Evolutionary conservation across 495 filamentous ascomycete genomes (phyloP).

Genomic region (Pseudoneurospora amorphoporcata): DNA sequence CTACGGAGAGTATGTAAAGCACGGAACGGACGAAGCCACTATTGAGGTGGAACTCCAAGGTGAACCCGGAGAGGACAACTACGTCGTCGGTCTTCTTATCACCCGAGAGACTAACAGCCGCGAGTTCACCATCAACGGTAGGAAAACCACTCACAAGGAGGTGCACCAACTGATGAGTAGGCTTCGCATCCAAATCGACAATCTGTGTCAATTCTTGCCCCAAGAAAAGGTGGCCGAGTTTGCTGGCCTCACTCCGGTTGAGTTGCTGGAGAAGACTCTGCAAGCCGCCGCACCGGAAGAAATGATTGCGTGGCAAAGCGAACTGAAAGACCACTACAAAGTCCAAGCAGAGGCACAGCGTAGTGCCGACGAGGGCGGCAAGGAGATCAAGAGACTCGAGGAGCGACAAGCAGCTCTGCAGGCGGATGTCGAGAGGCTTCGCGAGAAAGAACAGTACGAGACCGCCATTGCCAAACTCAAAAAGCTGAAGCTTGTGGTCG

Average conservation of each 20-base stretch:
- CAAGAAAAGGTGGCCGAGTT: constrained; percentile 97
- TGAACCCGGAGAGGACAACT: constrained; percentile 47
- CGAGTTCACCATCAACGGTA: constrained; percentile 60
- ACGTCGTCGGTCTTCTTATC: constrained; percentile 64
- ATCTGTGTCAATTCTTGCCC: constrained; percentile 93
- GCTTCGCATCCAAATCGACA: constrained; percentile 89
- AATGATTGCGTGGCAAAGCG: constrained; percentile 69
- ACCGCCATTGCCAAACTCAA: constrained; percentile 56
- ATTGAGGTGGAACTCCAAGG: constrained; percentile 84
- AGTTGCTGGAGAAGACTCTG: constrained; percentile 77
- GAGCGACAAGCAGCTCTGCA: constrained; percentile 65
- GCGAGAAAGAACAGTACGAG: constrained; percentile 60
- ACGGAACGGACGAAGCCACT: constrained; percentile 62
- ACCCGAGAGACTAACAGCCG: constrained; percentile 70
- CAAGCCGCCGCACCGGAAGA: constrained; percentile 72
- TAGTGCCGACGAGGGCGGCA: constrained; percentile 47
- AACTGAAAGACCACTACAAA: constrained; percentile 58
- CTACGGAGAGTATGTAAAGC: constrained; percentile 85
- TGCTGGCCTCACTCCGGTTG: constrained; percentile 70
- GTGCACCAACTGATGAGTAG: constrained; percentile 54
- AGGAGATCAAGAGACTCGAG: constrained; percentile 54
- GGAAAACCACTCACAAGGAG: constrained; percentile 41
- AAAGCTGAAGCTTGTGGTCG: constrained; percentile 50
- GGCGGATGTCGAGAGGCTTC: constrained; percentile 73
- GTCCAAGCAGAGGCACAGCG: constrained; percentile 56